Percentiles rank a stretch among this genome's conserved stretches.
These are phyloP conservation scores for Amylocystis lapponica DNA, from an alignment of 768 basidiomycete species.

Conservation along the genomic window DNA sequence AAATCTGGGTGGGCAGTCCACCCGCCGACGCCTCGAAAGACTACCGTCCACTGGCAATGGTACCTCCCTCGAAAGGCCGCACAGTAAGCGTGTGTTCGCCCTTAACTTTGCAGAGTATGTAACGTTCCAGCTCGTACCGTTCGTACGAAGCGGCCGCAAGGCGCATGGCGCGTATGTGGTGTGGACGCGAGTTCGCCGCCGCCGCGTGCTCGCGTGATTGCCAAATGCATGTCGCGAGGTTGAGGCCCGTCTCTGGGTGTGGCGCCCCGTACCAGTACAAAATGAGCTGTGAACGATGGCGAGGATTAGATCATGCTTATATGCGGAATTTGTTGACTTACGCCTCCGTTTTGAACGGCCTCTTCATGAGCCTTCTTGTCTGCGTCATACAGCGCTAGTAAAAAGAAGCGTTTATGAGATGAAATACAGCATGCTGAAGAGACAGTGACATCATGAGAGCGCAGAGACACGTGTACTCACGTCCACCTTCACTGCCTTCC, in stretches of 20 bases:
- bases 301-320: too few species aligned
- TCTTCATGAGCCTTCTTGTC: constrained; percentile 90
- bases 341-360: constrained; percentile 81
- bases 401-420: not conserved
- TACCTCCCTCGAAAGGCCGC: constrained; percentile 52
- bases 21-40: constrained; percentile 75
- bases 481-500: constrained; percentile 58
- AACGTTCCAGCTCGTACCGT: constrained; percentile 70
- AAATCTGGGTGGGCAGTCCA: constrained; percentile 20
- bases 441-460: not conserved
- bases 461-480: constrained; percentile 34
- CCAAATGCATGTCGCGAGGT: constrained; percentile 96
- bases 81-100: constrained; percentile 57
- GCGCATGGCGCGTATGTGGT: constrained; percentile 79
- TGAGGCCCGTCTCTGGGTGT: constrained; percentile 65
- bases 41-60: too few species aligned
- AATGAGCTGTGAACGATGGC: constrained; percentile 46
- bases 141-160: constrained; percentile 77
- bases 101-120: constrained; percentile 58
- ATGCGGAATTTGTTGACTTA: constrained; percentile 30
- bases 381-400: constrained; percentile 76
- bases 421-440: not conserved
- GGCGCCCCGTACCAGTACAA: constrained; percentile 95
- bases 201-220: constrained; percentile 80
- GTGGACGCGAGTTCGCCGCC: constrained; percentile 71